Evolutionary conservation across 139 green algal species (phyloP).

Genomic region (Chlamydomonas sp.): DNA sequence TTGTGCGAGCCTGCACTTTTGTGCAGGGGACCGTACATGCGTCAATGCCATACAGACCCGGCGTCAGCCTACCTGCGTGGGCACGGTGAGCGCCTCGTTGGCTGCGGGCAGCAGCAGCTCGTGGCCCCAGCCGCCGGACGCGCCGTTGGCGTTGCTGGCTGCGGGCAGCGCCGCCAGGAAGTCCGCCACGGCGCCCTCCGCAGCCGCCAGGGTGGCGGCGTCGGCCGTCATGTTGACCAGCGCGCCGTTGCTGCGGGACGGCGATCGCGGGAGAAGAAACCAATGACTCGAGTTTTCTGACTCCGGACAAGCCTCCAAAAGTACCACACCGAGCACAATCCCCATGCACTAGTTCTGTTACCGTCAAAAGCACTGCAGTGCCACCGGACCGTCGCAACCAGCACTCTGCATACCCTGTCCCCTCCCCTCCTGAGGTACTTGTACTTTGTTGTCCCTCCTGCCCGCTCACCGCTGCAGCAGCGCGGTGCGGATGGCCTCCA

Average conservation of each 20-base stretch:
- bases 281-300: too few species aligned
- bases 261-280: neutral
- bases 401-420: neutral
- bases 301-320: neutral
- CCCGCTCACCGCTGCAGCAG: constrained; percentile 75
- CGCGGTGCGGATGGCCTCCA: constrained; percentile 77
- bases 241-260: constrained; percentile 60
- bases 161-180: constrained; percentile 88
- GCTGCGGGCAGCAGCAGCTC: constrained; percentile 48
- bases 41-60: neutral
- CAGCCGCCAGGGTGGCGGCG: constrained; percentile 72
- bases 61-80: constrained; percentile 81
- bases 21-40: neutral
- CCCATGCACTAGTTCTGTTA: neutral
- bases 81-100: constrained; percentile 95
- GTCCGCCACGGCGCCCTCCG: constrained; percentile 61
- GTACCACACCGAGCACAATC: neutral
- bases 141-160: neutral
- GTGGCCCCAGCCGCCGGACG: constrained; percentile 34
- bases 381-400: neutral
- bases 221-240: constrained; percentile 98
- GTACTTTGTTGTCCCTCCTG: constrained; percentile 80
- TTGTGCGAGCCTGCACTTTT: too few species aligned
- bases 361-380: too few species aligned
- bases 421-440: constrained; percentile 61